Evolutionary conservation across 805 yeast genomes (phyloP).

Genomic region (Kodamaea neixiangensis): DNA sequence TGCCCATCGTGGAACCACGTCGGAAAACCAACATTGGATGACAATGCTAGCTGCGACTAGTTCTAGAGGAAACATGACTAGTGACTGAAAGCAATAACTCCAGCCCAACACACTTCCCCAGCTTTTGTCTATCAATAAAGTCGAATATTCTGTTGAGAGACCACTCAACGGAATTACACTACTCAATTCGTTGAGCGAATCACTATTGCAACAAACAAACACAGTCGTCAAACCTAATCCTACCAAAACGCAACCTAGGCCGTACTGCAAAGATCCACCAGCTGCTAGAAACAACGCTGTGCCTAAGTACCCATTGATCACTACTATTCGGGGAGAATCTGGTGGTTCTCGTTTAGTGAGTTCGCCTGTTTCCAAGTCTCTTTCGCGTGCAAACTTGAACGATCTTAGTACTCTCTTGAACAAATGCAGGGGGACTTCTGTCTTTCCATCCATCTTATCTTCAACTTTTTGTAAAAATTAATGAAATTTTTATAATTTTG

Average conservation of each 20-base stretch:
- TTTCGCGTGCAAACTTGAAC: background rate
- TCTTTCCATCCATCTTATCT: background rate
- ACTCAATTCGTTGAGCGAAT: constrained; percentile 28
- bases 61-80: constrained; percentile 27
- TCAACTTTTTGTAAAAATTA: background rate
- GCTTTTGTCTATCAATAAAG: constrained; percentile 24
- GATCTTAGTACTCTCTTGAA: background rate
- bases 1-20: constrained; percentile 2
- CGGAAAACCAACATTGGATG: background rate
- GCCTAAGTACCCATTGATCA: background rate
- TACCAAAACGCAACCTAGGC: background rate
- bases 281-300: background rate
- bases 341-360: background rate
- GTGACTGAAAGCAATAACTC: constrained; percentile 26
- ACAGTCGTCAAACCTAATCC: background rate
- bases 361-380: constrained; percentile 3
- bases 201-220: constrained; percentile 17
- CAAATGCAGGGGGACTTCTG: background rate
- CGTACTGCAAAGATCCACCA: background rate
- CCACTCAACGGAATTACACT: constrained; percentile 18
- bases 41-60: constrained; percentile 23
- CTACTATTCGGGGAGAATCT: background rate
- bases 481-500: background rate
- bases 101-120: constrained; percentile 31
- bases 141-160: constrained; percentile 18